Percentiles rank a stretch among this genome's conserved stretches.
Evolutionary conservation across 805 yeast genomes (phyloP).

Genomic region (Zygoascus bituminiphila): DNA sequence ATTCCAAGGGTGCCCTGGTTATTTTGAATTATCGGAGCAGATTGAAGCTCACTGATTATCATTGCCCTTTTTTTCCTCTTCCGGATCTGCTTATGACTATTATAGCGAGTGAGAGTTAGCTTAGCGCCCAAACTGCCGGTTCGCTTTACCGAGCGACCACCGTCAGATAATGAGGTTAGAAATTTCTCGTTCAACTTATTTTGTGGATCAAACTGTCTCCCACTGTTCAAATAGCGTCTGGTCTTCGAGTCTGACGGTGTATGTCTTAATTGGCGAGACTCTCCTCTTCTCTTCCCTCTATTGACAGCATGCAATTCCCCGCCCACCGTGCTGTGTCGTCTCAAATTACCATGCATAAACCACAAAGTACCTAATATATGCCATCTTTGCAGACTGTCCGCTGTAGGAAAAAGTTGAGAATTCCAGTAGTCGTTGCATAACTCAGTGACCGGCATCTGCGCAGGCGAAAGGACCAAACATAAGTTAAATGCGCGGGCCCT

Average conservation of each 20-base stretch:
- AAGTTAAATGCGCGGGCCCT: no score
- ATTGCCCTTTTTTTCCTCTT: background rate
- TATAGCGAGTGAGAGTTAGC: background rate
- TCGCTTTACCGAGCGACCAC: background rate
- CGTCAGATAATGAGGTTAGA: background rate
- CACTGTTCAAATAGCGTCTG: no score
- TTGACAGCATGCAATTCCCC: no score
- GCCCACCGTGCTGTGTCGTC: background rate
- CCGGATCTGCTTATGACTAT: background rate
- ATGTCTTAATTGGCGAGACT: no score
- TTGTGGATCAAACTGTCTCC: background rate
- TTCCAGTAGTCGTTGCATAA: background rate
- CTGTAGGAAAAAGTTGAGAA: background rate
- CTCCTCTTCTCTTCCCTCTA: background rate
- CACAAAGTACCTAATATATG: background rate
- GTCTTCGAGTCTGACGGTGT: no score
- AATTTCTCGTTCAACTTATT: background rate
- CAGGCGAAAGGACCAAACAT: no score
- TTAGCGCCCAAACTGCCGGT: constrained; percentile 2
- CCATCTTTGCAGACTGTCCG: background rate
- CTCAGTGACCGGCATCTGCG: background rate
- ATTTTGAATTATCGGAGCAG: background rate
- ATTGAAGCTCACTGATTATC: background rate
- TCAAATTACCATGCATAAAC: background rate
- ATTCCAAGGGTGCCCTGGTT: no score